These are phyloP conservation scores for Stellera chamaejasme DNA, from an alignment of 345 rosid genomes.

Conservation along the genomic window DNA sequence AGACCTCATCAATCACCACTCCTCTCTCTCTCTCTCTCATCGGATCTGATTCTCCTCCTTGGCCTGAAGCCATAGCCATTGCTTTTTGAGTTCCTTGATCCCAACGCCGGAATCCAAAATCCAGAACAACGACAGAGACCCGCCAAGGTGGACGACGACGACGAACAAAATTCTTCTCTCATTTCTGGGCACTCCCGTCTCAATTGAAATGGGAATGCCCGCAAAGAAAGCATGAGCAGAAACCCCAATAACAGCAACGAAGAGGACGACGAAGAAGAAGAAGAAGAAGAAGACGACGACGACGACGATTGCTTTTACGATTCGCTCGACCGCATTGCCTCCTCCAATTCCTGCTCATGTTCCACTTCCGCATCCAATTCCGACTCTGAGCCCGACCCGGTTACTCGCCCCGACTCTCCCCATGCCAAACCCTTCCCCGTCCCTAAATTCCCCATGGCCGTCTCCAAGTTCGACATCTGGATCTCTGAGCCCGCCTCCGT, in stretches of 20 bases:
- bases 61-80: conserved; percentile 10
- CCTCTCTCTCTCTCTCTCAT: conserved; percentile 16
- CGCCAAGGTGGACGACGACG: not conserved
- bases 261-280: conserved; percentile 31
- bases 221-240: conserved; percentile 22
- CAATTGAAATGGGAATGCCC: conserved; percentile 46
- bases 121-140: not conserved
- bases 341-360: conserved; percentile 38
- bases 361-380: conserved; percentile 63
- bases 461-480: conserved; percentile 63
- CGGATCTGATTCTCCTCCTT: conserved; percentile 23
- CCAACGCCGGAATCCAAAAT: conserved; percentile 3
- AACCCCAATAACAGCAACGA: conserved; percentile 17
- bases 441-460: conserved; percentile 38
- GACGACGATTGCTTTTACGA: conserved; percentile 71
- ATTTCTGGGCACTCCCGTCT: conserved; percentile 29
- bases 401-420: conserved; percentile 20
- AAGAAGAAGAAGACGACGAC: conserved; percentile 29
- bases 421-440: conserved; percentile 29
- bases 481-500: conserved; percentile 71
- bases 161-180: conserved; percentile 9
- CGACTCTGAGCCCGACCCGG: conserved; percentile 56
- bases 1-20: not conserved
- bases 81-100: not conserved
- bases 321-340: conserved; percentile 69